Percentiles rank a stretch among this genome's conserved stretches.
phyloP scores from a whole-genome alignment of 1,284 basidiomycete genomes.

The Cryptococcus jaspeensis region DNA sequence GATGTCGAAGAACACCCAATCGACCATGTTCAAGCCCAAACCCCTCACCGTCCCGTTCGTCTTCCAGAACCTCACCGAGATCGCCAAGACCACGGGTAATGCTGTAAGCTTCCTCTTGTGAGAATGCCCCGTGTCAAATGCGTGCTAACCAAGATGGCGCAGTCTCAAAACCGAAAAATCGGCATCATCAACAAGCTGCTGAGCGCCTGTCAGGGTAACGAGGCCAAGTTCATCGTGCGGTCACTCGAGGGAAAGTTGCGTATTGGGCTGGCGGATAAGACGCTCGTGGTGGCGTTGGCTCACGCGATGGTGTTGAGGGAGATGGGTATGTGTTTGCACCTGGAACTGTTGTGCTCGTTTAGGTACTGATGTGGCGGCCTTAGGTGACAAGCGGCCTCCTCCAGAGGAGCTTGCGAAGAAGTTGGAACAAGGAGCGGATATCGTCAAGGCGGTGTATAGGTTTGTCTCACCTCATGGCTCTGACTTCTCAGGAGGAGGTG shows the following conservation, averaged over 20 bases:
- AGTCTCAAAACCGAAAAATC: conserved; percentile 94
- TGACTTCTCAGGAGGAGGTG: background rate
- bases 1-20: conserved; percentile 91
- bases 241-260: conserved; percentile 95
- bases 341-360: background rate
- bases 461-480: conserved; percentile 39
- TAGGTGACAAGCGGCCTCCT: conserved; percentile 65
- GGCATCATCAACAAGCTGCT: conserved; percentile 93
- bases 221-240: conserved; percentile 93
- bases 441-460: conserved; percentile 92
- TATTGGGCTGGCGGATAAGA: conserved; percentile 94
- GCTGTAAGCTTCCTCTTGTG: conserved; percentile 57
- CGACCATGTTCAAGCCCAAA: conserved; percentile 92
- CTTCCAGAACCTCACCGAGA: conserved; percentile 80
- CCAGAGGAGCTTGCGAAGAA: conserved; percentile 69
- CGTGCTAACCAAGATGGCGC: conserved; percentile 18
- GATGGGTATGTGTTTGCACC: conserved; percentile 57
- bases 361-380: background rate
- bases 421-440: conserved; percentile 75
- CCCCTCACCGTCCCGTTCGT: conserved; percentile 83
- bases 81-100: conserved; percentile 78
- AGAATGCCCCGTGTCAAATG: background rate
- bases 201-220: conserved; percentile 78
- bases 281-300: conserved; percentile 81
- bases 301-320: conserved; percentile 80